Base-by-base conservation (phyloP, 2,329 filamentous ascomycete species). In the Aspergillus proliferans region DNA sequence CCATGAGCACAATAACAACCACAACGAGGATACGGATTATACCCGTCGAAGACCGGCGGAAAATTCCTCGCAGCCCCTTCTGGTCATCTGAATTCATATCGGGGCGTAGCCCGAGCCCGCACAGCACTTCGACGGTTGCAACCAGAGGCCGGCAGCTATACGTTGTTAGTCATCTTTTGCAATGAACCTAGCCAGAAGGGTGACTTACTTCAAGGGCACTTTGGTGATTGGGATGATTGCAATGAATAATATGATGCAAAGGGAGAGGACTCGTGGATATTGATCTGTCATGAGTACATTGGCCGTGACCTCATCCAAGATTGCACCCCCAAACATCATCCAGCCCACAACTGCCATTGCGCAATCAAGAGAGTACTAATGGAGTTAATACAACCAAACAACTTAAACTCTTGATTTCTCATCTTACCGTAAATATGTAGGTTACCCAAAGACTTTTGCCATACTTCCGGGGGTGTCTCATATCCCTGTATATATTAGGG, bases 211-310 rank as follows among this genome's bases (percentile, higher is more conserved):
- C 33, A 96, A 76, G 0, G 91, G 90, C n/a, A 96, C 84, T 71
- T 98, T 98, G 33, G 92, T 96, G 46, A 98, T 75, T 0, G 92
- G 93, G 55, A 97, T 95, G 64, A 96, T 90, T 62, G 86, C 86
- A 58, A 97, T 87, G 67, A 91, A 92, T 53, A 88, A 75, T 55
- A 89, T 89, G 67, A 96, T 86, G 57, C 92, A 75, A 43, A 92
- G 71, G n/a, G 84, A 88, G 38, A 95, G 70, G 1, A 75, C 77
- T 10, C 80, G 73, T 1, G 92, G 88, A 64, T 95, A 96, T 47
- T 85, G 85, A 5, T 78, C 70, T 1, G 83, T 86, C 46, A 79
- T 76, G 56, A 97, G 81, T 52, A 98, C 85, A 70, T 95, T 97
- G 61, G 86, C 86, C 0, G 93, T 96, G 65, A 97, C 85, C 67